Evolutionary conservation across 495 filamentous ascomycete species (phyloP), one percentile per base, ranked within the genome.

Genomic region (Echria macrotheca): DNA sequence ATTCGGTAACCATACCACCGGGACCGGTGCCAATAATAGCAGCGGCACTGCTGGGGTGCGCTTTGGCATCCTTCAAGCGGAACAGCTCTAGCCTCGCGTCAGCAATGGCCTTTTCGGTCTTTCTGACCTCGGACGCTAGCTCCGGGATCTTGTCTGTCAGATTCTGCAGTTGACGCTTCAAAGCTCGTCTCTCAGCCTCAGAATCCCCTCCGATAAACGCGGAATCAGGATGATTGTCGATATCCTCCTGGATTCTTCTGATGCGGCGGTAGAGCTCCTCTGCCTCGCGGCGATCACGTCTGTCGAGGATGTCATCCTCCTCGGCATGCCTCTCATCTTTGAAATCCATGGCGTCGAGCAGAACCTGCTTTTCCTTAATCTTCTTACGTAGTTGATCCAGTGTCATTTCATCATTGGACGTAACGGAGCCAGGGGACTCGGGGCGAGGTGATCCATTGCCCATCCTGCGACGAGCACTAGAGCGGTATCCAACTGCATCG

Each of bases 331-430:
- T 87, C 67, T 96, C 91, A 55, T 97, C 94, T 57, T 89, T 86
- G 66, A 96, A 96, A 60, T 99, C 94, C 64, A 95, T 90, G 2
- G 94, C 93, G 64, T 97, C 91, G n/a, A 99, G 76, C 57, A 99
- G 74, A 12, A 99, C 80, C 65, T 95, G 89, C 63, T 93, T 90
- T 71, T 99, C 94, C 37, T 83, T 87, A 52, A 99, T 89, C 66
- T 88, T 89, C 75, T 97, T 99, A 23, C 77, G 81, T 43, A 99
- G 65, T 53, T 97, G 91, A 14, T 96, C 90, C 11, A 95, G 60
- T 11, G 85, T 83, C 29, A 95, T 56, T 9, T 97, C 94, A 14
- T 95, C 91, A 36, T 80, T 81, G 3, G 81, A 84, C 19, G 70
- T 66, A 11, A 77, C 77, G 11, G 89, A 90, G 0, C 82, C 73